Percentiles rank a stretch among this genome's conserved stretches.
Conservation (phyloP, 768 basidiomycete genomes). For the Termitomyces sp. region DNA sequence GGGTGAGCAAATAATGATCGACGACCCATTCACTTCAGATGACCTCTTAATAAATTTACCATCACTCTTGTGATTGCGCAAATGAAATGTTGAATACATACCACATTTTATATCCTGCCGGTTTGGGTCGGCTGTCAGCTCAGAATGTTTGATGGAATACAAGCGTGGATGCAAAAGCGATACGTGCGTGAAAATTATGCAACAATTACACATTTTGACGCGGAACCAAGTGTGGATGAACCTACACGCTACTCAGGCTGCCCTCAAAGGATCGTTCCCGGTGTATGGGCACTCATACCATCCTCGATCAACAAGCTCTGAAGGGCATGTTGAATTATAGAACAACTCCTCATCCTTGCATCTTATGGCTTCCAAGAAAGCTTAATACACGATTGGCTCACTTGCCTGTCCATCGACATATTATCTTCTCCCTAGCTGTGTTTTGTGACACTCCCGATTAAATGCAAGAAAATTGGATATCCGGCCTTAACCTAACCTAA, state of each 20-base stretch:
- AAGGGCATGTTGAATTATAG: constrained; percentile 14
- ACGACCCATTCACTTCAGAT: not conserved
- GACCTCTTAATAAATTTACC: not conserved
- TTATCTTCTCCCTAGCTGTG: constrained; percentile 12
- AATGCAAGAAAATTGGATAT: constrained; percentile 27
- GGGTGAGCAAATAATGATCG: constrained; percentile 27
- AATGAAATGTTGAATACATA: constrained; percentile 23
- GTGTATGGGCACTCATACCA: constrained; percentile 21
- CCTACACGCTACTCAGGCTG: constrained; percentile 16
- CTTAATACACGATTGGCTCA: constrained; percentile 26
- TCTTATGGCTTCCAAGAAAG: constrained; percentile 19
- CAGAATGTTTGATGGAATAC: constrained; percentile 22
- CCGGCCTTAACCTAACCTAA: too few relatives aligned
- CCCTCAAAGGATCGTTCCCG: constrained; percentile 21
- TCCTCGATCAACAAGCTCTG: constrained; percentile 16
- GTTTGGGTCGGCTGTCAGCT: constrained; percentile 18
- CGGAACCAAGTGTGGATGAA: not conserved
- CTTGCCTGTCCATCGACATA: constrained; percentile 24
- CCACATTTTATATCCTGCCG: constrained; percentile 19
- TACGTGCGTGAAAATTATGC: too few relatives aligned
- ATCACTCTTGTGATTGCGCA: constrained; percentile 23
- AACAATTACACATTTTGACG: not conserved
- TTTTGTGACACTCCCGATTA: constrained; percentile 25
- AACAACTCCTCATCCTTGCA: constrained; percentile 13
- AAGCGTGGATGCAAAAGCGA: constrained; percentile 15